Conservation (phyloP, 2,329 filamentous ascomycete species). For the Tolypocladium tropicale region DNA sequence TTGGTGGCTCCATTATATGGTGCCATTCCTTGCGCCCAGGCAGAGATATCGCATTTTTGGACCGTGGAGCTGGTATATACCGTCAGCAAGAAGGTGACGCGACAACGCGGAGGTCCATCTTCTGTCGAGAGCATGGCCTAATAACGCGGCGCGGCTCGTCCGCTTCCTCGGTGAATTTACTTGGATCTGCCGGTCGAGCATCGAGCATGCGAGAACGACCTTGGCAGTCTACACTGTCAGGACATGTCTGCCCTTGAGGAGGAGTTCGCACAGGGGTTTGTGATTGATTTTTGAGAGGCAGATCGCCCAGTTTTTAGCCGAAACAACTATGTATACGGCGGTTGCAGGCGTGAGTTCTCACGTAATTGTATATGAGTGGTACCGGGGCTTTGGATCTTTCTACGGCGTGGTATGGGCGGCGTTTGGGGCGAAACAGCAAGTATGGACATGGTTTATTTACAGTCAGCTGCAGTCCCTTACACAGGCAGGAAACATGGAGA, state of each 20-base stretch:
- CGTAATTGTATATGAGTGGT: conserved; percentile 16
- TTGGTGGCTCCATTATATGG: conserved; percentile 59
- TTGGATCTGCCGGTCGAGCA: conserved; percentile 6
- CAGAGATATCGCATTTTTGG: conserved; percentile 60
- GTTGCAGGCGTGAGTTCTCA: conserved; percentile 35
- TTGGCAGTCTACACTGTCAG: not conserved
- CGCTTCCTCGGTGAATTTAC: not conserved
- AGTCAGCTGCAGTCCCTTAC: conserved; percentile 33
- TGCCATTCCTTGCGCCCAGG: conserved; percentile 56
- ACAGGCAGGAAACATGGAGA: conserved; percentile 4
- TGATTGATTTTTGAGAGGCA: not conserved
- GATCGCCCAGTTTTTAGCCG: conserved; percentile 9
- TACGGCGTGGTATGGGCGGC: conserved; percentile 28
- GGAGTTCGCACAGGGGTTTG: too few relatives aligned
- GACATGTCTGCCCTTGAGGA: conserved; percentile 14
- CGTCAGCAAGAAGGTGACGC: conserved; percentile 58
- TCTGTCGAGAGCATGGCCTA: conserved; percentile 32
- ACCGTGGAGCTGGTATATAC: conserved; percentile 59
- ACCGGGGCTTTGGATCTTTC: conserved; percentile 19
- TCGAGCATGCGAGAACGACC: not conserved
- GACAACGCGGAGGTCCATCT: conserved; percentile 36
- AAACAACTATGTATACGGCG: conserved; percentile 32
- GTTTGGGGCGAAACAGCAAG: conserved; percentile 24
- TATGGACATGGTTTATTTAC: conserved; percentile 4
- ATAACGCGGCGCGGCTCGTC: conserved; percentile 2